phyloP scores from a whole-genome alignment of 805 yeast species.

The Osmozyma mogii region DNA sequence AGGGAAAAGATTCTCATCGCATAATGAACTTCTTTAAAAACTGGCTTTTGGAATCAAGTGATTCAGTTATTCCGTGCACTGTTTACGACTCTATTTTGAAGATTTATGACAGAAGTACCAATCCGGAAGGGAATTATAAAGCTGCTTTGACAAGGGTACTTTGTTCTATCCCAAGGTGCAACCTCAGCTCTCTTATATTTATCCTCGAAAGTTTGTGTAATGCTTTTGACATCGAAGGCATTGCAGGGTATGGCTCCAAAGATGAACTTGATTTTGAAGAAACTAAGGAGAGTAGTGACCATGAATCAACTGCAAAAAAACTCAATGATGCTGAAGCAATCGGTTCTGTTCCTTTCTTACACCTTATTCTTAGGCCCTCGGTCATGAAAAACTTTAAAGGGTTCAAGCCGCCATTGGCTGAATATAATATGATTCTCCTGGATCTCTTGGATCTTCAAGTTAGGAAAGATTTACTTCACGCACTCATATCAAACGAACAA shows the following conservation, averaged over 20 bases:
- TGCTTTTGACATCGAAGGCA: conserved; percentile 15
- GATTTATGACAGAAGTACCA: conserved; percentile 6
- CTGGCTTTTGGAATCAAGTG: conserved; percentile 36
- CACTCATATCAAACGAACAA: too few relatives aligned
- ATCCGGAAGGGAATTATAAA: conserved; percentile 3
- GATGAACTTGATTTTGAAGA: conserved; percentile 14
- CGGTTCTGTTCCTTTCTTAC: conserved; percentile 33
- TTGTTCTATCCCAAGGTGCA: conserved; percentile 31
- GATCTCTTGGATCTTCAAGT: conserved; percentile 21
- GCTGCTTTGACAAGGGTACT: conserved; percentile 17
- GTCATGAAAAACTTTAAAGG: conserved; percentile 27
- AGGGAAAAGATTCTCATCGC: conserved; percentile 2
- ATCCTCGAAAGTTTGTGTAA: conserved; percentile 27
- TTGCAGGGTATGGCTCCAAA: conserved; percentile 19
- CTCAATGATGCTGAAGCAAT: conserved; percentile 30
- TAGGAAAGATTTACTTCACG: too few relatives aligned
- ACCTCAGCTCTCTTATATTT: conserved; percentile 27
- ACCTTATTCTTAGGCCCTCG: conserved; percentile 34
- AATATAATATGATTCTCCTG: conserved; percentile 18
- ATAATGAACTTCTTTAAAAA: conserved; percentile 27
- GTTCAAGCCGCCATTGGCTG: conserved; percentile 29
- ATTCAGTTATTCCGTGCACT: conserved; percentile 35
- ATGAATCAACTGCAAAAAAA: conserved; percentile 3
- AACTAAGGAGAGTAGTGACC: conserved; percentile 2
- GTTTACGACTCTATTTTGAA: conserved; percentile 25